These are phyloP conservation scores for Cenchrus fungigraminus DNA, from an alignment of 176 grass and related monocot species.

Conservation along the genomic window DNA sequence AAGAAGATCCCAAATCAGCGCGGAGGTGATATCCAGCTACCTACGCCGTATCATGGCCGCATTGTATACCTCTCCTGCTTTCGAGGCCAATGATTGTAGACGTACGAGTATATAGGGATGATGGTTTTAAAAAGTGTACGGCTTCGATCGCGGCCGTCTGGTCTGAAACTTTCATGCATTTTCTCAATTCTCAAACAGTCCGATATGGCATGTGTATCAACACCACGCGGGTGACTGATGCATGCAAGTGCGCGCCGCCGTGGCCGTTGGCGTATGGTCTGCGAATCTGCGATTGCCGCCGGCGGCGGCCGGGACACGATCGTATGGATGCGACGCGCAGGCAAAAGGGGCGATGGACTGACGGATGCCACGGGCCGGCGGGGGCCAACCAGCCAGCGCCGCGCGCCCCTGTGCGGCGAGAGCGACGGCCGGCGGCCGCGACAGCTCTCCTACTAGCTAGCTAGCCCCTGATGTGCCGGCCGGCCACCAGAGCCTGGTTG, in stretches of 20 bases:
- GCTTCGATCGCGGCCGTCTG: not conserved
- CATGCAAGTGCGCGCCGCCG: too few species aligned
- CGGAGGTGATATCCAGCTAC: not conserved
- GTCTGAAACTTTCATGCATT: not conserved
- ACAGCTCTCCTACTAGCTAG: not conserved
- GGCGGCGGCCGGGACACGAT: too few species aligned
- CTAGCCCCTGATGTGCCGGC: not conserved
- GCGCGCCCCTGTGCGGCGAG: not conserved
- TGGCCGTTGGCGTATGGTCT: too few species aligned
- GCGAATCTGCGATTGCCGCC: too few species aligned
- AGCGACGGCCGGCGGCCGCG: conserved; percentile 13
- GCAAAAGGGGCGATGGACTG: too few species aligned
- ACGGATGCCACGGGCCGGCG: not conserved
- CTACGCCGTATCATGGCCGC: not conserved
- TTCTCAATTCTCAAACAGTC: too few species aligned
- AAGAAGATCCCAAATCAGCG: not conserved
- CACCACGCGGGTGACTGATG: too few species aligned
- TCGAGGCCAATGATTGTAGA: not conserved
- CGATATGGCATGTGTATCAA: too few species aligned
- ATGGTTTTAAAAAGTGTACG: too few species aligned
- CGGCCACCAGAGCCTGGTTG: too few species aligned
- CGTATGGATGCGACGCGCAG: too few species aligned
- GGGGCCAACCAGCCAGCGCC: not conserved
- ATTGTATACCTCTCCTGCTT: not conserved
- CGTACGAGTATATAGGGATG: not conserved